Percentiles rank a stretch among this genome's conserved stretches.
These are phyloP conservation scores for Oryza nivara DNA, from an alignment of 176 grass and related monocot genomes.

Conservation along the genomic window DNA sequence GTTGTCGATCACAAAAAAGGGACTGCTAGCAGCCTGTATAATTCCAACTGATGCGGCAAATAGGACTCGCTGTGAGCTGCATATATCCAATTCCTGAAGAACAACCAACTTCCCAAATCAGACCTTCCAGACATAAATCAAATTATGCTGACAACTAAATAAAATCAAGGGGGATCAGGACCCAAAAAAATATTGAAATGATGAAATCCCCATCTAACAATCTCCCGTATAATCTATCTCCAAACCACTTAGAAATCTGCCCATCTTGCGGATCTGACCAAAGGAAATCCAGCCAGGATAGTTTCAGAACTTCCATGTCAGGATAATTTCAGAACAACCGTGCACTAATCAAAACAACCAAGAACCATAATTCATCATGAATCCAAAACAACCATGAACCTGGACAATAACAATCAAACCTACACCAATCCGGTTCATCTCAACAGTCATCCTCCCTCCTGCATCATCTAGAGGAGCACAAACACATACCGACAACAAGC, in stretches of 20 bases:
- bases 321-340: neutral
- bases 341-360: neutral
- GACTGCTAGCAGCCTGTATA: neutral
- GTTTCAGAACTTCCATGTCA: neutral
- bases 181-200: neutral
- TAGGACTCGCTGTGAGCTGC: neutral
- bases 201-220: too few species aligned
- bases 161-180: neutral
- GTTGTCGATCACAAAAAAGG: neutral
- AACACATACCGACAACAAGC: neutral
- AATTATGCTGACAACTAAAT: neutral
- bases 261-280: neutral
- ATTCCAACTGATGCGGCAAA: neutral
- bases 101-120: neutral
- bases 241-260: neutral
- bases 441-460: neutral
- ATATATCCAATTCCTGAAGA: conserved; percentile 20
- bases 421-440: neutral
- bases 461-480: neutral
- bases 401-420: neutral
- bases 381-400: neutral
- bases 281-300: neutral
- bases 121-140: neutral
- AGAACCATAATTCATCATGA: neutral
- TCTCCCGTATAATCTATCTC: neutral